Percentiles rank a stretch among this genome's conserved stretches.
Evolutionary conservation across 2,329 filamentous ascomycete genomes (phyloP).

Genomic region (Bipolaris cookei): DNA sequence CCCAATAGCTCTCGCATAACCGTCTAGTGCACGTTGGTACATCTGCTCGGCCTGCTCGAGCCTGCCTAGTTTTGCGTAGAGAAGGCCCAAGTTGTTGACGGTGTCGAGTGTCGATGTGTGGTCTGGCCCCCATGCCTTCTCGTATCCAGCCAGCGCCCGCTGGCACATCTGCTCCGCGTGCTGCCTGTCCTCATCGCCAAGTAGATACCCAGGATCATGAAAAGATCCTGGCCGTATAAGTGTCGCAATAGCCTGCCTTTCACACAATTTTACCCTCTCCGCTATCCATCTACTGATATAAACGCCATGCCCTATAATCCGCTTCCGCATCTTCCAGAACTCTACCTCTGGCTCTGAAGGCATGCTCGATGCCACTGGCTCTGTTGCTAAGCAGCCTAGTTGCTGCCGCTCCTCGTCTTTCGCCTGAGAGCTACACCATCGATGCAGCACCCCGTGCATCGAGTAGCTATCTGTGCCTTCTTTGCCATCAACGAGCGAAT

Average conservation of each 20-base stretch:
- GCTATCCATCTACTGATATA: slow-evolving; percentile 12
- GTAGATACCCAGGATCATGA: slow-evolving; percentile 12
- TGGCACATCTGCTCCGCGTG: slow-evolving; percentile 18
- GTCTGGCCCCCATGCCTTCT: slow-evolving; percentile 1
- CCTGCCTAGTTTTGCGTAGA: slow-evolving; percentile 26
- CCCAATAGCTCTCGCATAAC: no score
- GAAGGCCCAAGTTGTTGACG: slow-evolving; percentile 14
- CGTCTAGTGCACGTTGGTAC: slow-evolving; percentile 10
- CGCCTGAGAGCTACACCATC: slow-evolving; percentile 11
- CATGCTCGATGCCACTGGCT: slow-evolving; percentile 14
- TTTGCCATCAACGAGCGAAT: slow-evolving; percentile 25
- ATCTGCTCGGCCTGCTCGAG: slow-evolving; percentile 25
- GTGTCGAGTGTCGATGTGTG: slow-evolving; percentile 10
- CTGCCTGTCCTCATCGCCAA: slow-evolving; percentile 5
- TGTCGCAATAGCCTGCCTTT: not conserved
- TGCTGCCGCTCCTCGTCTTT: slow-evolving; percentile 12
- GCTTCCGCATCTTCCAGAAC: slow-evolving; percentile 18
- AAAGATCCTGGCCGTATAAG: slow-evolving; percentile 5
- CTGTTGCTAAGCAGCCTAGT: slow-evolving; percentile 15
- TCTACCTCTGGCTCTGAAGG: slow-evolving; percentile 9
- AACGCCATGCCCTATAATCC: slow-evolving; percentile 15
- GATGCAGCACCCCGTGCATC: slow-evolving; percentile 25
- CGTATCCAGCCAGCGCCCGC: slow-evolving; percentile 27
- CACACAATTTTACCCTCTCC: not conserved
- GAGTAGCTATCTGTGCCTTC: slow-evolving; percentile 21